These are phyloP conservation scores for Suillus variegatus DNA, from an alignment of 768 basidiomycete species.

Conservation along the genomic window DNA sequence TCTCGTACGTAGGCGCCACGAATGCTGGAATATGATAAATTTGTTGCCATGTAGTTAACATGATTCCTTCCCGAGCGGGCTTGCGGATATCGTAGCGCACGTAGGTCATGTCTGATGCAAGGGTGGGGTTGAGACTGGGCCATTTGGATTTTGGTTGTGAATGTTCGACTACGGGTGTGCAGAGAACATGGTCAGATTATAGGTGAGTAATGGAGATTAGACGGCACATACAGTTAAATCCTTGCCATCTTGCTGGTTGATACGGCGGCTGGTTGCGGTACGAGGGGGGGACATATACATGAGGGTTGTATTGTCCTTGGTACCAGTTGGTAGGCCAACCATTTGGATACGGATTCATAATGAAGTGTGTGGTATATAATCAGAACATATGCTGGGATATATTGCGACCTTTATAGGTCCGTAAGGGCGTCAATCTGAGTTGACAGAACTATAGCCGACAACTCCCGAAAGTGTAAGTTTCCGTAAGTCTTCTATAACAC, in stretches of 20 bases:
- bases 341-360: constrained; percentile 28
- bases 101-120: constrained; percentile 52
- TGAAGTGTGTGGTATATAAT: background rate
- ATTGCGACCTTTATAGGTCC: constrained; percentile 12
- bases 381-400: background rate
- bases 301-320: constrained; percentile 30
- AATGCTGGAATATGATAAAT: constrained; percentile 40
- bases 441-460: background rate
- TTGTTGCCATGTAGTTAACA: constrained; percentile 42
- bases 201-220: background rate
- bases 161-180: constrained; percentile 19
- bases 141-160: constrained; percentile 37
- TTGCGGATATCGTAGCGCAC: constrained; percentile 52
- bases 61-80: constrained; percentile 42
- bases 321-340: constrained; percentile 20
- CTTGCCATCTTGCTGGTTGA: constrained; percentile 17
- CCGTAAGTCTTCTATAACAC: background rate
- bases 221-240: constrained; percentile 15
- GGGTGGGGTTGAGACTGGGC: constrained; percentile 52
- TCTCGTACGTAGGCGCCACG: constrained; percentile 28
- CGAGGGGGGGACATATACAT: constrained; percentile 27
- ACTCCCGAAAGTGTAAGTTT: background rate
- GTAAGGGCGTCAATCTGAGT: background rate
- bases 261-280: constrained; percentile 13
- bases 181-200: background rate